Evolutionary conservation across 2,329 filamentous ascomycete species (phyloP).

Genomic region (Elsinoe necatrix): DNA sequence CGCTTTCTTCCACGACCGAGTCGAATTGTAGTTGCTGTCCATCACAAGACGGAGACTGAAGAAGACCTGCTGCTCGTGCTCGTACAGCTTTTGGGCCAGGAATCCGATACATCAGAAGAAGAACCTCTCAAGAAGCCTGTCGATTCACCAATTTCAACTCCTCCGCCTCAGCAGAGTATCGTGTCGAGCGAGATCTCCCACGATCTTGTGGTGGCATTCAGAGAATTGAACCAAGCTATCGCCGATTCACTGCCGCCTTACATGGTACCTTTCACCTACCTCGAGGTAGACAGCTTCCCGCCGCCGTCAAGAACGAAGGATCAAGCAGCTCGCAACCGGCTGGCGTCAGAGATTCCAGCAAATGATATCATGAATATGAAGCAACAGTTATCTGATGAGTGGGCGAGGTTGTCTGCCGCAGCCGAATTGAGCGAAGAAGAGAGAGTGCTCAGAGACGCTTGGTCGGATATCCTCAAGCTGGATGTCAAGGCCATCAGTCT

Average conservation of each 20-base stretch:
- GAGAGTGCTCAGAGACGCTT: constrained; percentile 36
- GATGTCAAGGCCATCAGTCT: constrained; percentile 42
- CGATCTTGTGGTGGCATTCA: constrained; percentile 17
- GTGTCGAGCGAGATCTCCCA: neutral
- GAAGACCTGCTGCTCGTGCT: too few relatives aligned
- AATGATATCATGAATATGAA: constrained; percentile 22
- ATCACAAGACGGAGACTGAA: too few relatives aligned
- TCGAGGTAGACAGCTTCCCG: constrained; percentile 35
- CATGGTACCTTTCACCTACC: constrained; percentile 40
- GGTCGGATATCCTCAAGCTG: constrained; percentile 42
- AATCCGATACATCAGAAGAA: too few relatives aligned
- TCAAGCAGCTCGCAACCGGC: constrained; percentile 28
- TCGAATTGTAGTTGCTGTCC: too few relatives aligned
- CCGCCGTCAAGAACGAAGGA: constrained; percentile 24
- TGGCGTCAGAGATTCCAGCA: constrained; percentile 25
- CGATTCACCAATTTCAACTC: constrained; percentile 21
- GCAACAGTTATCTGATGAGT: neutral
- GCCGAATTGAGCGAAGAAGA: neutral
- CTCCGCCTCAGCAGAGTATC: constrained; percentile 17
- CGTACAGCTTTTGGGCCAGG: too few relatives aligned
- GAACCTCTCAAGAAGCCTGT: neutral
- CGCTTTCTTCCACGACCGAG: too few relatives aligned
- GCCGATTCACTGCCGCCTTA: constrained; percentile 39
- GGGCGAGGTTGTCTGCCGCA: neutral
- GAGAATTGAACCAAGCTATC: constrained; percentile 36